These are phyloP conservation scores for Sisymbrium irio DNA, from an alignment of 345 rosid genomes.

Conservation along the genomic window DNA sequence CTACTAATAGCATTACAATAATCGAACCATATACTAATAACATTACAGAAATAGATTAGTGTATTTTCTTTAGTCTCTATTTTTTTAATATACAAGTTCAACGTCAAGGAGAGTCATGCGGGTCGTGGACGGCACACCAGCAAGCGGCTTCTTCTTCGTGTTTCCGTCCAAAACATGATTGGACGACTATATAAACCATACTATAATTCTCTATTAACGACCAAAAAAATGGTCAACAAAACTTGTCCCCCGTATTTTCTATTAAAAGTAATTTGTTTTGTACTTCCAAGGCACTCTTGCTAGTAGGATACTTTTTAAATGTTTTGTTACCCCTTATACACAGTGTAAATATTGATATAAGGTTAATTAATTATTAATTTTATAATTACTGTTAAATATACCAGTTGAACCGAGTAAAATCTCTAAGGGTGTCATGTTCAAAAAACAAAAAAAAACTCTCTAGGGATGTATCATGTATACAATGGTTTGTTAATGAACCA, in stretches of 20 bases:
- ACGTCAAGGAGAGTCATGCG: slow-evolving; percentile 36
- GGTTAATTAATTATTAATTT: too few relatives aligned
- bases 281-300: slow-evolving; percentile 13
- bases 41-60: neutral
- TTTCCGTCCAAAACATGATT: slow-evolving; percentile 33
- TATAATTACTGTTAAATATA: too few relatives aligned
- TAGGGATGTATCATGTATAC: too few relatives aligned
- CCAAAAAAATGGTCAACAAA: neutral
- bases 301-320: too few relatives aligned
- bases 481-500: too few relatives aligned
- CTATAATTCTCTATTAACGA: neutral
- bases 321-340: neutral
- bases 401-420: too few relatives aligned
- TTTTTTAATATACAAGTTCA: neutral
- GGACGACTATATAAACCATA: slow-evolving; percentile 6
- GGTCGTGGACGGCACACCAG: slow-evolving; percentile 43
- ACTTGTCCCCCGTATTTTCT: neutral
- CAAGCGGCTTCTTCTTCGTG: slow-evolving; percentile 32
- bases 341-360: too few relatives aligned
- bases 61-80: neutral
- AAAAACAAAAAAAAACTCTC: too few relatives aligned
- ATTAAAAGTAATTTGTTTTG: neutral
- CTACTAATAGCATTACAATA: neutral
- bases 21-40: neutral
- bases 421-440: too few relatives aligned